phyloP scores from a whole-genome alignment of 805 yeast species.

The Zygosaccharomyces rouxii region DNA sequence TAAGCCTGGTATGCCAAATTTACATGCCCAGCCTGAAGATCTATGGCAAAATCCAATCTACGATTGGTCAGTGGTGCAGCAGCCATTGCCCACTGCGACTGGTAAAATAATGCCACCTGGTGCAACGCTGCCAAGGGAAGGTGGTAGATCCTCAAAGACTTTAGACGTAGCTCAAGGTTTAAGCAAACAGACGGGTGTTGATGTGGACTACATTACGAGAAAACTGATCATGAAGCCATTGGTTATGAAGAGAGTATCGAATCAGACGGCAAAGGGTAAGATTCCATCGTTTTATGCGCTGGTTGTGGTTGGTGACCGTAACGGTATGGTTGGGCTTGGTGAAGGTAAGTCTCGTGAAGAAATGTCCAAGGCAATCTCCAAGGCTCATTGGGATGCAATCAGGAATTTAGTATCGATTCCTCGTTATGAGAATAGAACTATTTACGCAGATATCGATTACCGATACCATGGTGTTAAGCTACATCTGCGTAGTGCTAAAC shows the following conservation, averaged over 20 bases:
- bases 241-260: slow-evolving; percentile 74
- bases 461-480: slow-evolving; percentile 85
- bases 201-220: slow-evolving; percentile 51
- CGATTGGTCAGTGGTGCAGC: slow-evolving; percentile 24
- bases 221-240: slow-evolving; percentile 61
- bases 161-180: slow-evolving; percentile 47
- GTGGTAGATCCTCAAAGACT: slow-evolving; percentile 21
- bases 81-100: slow-evolving; percentile 22
- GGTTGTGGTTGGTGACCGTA: slow-evolving; percentile 86
- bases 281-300: slow-evolving; percentile 76
- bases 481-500: slow-evolving; percentile 78
- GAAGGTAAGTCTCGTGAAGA: slow-evolving; percentile 87
- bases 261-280: slow-evolving; percentile 91
- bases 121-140: slow-evolving; percentile 18
- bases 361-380: slow-evolving; percentile 65
- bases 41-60: slow-evolving; percentile 17
- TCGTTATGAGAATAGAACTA: slow-evolving; percentile 86
- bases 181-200: slow-evolving; percentile 61
- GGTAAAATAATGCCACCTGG: slow-evolving; percentile 24
- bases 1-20: slow-evolving; percentile 31
- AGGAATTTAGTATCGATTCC: slow-evolving; percentile 78
- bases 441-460: slow-evolving; percentile 74
- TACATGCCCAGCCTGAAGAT: slow-evolving; percentile 21
- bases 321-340: slow-evolving; percentile 92
- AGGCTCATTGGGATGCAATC: slow-evolving; percentile 92